Base-by-base conservation (phyloP, 768 basidiomycete genomes). In the Trametes gibbosa region DNA sequence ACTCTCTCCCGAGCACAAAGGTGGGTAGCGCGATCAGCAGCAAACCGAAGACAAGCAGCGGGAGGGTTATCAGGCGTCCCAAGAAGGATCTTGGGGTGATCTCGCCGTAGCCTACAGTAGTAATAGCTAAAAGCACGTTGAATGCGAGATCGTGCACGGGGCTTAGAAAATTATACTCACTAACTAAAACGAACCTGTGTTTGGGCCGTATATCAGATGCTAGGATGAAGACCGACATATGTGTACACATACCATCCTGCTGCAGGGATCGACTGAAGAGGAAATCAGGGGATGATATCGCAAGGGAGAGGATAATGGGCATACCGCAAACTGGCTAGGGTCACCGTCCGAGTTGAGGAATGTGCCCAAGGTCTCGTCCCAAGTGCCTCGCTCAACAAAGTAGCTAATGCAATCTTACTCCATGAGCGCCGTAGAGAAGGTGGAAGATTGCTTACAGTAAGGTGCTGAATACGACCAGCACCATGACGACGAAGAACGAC, bases 1-100 rank as follows among this genome's bases (percentile, higher is more conserved):
- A 97, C 69, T 97, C 93, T 37, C 93, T 76, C 0, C 94, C 94
- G 14, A 97, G 83, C 1, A 97, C 94, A 68, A 97, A 96, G 66
- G 86, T 89, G 7, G 94, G 94, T 5, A 96, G 79, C 0, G 94
- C 95, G 68, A 97, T 94, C 41, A 95, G 79, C 0, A 97, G 79
- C 10, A 96, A 78, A 2, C 94, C 94, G 65, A 92, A 95, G 13
- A 92, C 81, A 48, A 97, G 84, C 19, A 97, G 81, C 0, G 94
- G 94, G 0, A 95, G 75, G 0, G 94, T 93, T 64, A 96, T 77
- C 35, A 95, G 76, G 2, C 92, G 86, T 0, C 94, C 94, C n/a
- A 95, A 77, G 71, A 89, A 86, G 1, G 92, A 92, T 13, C 90
- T 83, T 0, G 94, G 94, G 0, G 90, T 92, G 53, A 95, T 91